phyloP scores from a whole-genome alignment of 2,329 filamentous ascomycete genomes.

The Fusarium torulosum region DNA sequence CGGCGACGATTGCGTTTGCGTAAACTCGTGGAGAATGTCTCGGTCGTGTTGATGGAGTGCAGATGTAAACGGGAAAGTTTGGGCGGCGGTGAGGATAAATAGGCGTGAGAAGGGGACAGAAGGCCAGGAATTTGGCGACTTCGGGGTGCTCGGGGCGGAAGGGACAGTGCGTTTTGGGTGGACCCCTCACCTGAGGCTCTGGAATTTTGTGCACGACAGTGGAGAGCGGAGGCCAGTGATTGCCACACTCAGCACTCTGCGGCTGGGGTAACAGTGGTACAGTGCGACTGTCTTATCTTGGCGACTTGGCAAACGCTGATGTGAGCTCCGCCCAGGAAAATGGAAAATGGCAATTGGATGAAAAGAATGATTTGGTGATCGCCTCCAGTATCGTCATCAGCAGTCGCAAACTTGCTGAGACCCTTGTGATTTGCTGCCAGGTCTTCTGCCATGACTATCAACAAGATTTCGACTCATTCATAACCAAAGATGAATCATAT shows the following conservation, averaged over 20 bases:
- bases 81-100: conserved; percentile 42
- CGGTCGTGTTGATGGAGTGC: conserved; percentile 2
- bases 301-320: conserved; percentile 31
- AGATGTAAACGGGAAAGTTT: conserved; percentile 30
- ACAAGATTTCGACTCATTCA: neutral
- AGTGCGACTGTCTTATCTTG: conserved; percentile 32
- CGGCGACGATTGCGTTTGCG: conserved; percentile 9
- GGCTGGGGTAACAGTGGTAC: conserved; percentile 23
- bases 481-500: conserved; percentile 14
- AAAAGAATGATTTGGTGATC: conserved; percentile 2
- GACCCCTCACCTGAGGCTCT: conserved; percentile 45
- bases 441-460: neutral
- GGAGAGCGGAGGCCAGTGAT: conserved; percentile 16
- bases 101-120: conserved; percentile 25
- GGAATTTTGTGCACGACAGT: conserved; percentile 37
- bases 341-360: conserved; percentile 1
- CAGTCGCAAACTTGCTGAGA: conserved; percentile 6
- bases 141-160: conserved; percentile 38
- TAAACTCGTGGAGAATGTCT: conserved; percentile 24
- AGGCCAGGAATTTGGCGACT: conserved; percentile 35
- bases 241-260: conserved; percentile 24
- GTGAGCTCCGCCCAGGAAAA: conserved; percentile 18
- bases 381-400: conserved; percentile 20
- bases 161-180: conserved; percentile 27
- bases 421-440: neutral